Evolutionary conservation across 352 stramenopile species (phyloP).

Genomic region (Aphanomyces stellatus): DNA sequence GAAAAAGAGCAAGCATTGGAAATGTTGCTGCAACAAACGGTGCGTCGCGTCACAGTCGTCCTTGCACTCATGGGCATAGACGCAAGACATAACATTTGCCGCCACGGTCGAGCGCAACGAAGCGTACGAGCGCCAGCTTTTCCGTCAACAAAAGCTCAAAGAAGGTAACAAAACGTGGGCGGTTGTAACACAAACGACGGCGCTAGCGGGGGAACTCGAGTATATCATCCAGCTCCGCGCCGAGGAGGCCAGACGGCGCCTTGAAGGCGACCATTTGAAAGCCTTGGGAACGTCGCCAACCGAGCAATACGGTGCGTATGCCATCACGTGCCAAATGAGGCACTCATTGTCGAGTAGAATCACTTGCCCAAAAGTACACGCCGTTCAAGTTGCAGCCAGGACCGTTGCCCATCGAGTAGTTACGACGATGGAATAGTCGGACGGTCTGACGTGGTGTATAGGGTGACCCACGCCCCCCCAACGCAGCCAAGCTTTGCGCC

Average conservation of each 20-base stretch:
- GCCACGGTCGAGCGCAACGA: conserved; percentile 74
- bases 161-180: conserved; percentile 28
- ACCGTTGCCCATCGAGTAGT: too few relatives aligned
- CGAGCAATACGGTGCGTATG: conserved; percentile 9
- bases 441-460: too few relatives aligned
- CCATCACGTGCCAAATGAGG: not conserved
- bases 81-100: conserved; percentile 58
- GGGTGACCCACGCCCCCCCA: too few relatives aligned
- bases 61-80: too few relatives aligned
- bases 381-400: not conserved
- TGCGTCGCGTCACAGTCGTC: too few relatives aligned
- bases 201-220: conserved; percentile 39
- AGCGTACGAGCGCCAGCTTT: conserved; percentile 45
- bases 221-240: conserved; percentile 61
- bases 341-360: not conserved
- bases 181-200: not conserved
- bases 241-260: conserved; percentile 37
- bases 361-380: conserved; percentile 13
- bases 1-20: conserved; percentile 68
- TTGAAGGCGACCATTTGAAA: conserved; percentile 29
- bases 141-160: conserved; percentile 40
- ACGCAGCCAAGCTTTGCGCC: too few relatives aligned
- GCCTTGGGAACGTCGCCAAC: not conserved
- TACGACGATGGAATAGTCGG: too few relatives aligned
- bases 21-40: conserved; percentile 58